These are phyloP conservation scores for Taxillus chinensis DNA, from an alignment of 164 flowering plant genomes.

Conservation along the genomic window DNA sequence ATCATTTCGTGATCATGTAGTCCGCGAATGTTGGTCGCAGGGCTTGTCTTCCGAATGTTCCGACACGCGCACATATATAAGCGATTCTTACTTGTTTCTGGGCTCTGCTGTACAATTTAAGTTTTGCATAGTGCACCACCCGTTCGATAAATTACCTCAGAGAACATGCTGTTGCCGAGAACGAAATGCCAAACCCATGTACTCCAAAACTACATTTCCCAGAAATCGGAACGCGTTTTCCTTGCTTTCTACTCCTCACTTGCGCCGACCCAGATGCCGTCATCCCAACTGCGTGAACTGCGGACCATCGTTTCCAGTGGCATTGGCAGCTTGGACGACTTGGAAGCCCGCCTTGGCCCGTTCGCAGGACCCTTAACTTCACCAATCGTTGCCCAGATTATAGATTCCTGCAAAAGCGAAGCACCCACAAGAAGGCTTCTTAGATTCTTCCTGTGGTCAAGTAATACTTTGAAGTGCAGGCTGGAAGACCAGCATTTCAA, in stretches of 20 bases:
- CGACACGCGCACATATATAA: too few relatives aligned
- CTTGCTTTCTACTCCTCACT: conserved; percentile 9
- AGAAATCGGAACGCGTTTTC: background rate
- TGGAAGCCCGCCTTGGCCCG: conserved; percentile 44
- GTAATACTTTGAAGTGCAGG: conserved; percentile 16
- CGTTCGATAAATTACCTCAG: conserved; percentile 12
- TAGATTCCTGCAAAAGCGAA: conserved; percentile 40
- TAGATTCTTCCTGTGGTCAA: conserved; percentile 69
- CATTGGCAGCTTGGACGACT: conserved; percentile 54
- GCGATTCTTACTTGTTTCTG: too few relatives aligned
- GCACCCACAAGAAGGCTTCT: conserved; percentile 58
- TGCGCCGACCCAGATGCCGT: conserved; percentile 4
- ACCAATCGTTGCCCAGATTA: conserved; percentile 32
- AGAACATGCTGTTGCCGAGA: conserved; percentile 17
- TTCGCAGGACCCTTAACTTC: conserved; percentile 24
- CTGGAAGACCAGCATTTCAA: conserved; percentile 46
- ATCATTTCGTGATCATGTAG: too few relatives aligned
- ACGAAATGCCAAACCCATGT: conserved; percentile 9
- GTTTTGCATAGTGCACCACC: background rate
- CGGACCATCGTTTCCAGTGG: conserved; percentile 32
- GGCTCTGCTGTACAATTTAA: background rate
- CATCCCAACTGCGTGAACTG: conserved; percentile 20
- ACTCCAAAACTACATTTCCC: conserved; percentile 2
- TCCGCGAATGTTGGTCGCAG: too few relatives aligned
- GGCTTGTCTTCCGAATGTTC: too few relatives aligned